These are phyloP conservation scores for Gaeumannomyces sp. DNA, from an alignment of 2,329 filamentous ascomycete species.

Conservation along the genomic window DNA sequence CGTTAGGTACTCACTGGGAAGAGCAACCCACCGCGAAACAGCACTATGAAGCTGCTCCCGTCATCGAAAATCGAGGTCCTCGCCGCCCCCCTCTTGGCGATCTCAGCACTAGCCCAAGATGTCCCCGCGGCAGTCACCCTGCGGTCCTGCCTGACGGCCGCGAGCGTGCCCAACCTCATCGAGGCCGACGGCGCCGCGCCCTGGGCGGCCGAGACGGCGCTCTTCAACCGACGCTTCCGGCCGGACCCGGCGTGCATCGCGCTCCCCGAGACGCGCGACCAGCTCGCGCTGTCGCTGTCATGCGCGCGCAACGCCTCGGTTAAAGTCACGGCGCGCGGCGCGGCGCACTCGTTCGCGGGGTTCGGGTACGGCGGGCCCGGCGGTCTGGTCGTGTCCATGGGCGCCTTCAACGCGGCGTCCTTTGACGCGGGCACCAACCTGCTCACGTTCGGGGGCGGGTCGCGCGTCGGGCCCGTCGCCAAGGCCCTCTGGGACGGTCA, in stretches of 20 bases:
- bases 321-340: neutral
- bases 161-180: neutral
- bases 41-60: neutral
- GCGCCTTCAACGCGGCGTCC: neutral
- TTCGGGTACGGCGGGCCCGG: neutral
- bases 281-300: neutral
- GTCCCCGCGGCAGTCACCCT: neutral
- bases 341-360: neutral
- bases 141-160: slow-evolving; percentile 1
- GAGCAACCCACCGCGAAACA: neutral
- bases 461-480: neutral
- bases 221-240: neutral
- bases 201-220: slow-evolving; percentile 1
- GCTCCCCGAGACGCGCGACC: neutral
- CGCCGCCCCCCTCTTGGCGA: neutral
- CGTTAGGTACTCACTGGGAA: too few species aligned
- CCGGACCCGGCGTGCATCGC: neutral
- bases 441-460: neutral
- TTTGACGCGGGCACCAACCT: neutral
- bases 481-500: neutral
- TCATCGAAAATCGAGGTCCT: neutral
- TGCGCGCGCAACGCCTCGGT: slow-evolving; percentile 2
- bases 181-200: neutral
- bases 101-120: neutral
- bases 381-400: neutral